phyloP scores from a whole-genome alignment of 306 rosid species.

The Myrica gale region DNA sequence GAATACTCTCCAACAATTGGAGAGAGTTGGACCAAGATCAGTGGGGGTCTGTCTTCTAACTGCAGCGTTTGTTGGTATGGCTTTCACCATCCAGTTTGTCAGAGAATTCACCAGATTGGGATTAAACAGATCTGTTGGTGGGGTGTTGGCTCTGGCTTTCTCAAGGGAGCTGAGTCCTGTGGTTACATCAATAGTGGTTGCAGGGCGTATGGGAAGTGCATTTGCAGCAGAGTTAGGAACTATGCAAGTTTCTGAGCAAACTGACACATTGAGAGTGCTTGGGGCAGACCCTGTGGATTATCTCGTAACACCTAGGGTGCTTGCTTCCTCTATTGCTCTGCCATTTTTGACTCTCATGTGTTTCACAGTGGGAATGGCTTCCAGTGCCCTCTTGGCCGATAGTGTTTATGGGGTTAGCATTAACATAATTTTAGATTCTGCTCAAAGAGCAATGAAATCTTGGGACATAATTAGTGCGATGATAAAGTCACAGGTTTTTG shows the following conservation, averaged over 20 bases:
- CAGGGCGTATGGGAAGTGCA: conserved; percentile 95
- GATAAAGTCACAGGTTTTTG: conserved; percentile 93
- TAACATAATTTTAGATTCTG: conserved; percentile 90
- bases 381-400: conserved; percentile 87
- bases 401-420: conserved; percentile 82
- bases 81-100: conserved; percentile 88
- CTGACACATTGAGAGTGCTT: conserved; percentile 83
- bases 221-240: conserved; percentile 97
- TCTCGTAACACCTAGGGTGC: conserved; percentile 89
- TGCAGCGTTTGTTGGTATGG: conserved; percentile 96
- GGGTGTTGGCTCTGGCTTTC: conserved; percentile 93
- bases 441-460: conserved; percentile 66
- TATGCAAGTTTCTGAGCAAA: conserved; percentile 99
- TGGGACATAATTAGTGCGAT: conserved; percentile 93
- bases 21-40: conserved; percentile 89
- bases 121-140: conserved; percentile 87
- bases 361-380: conserved; percentile 84
- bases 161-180: conserved; percentile 97
- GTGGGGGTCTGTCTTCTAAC: conserved; percentile 93
- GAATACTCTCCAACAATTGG: conserved; percentile 87
- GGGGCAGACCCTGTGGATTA: conserved; percentile 90
- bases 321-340: conserved; percentile 72
- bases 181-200: conserved; percentile 84
- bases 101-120: conserved; percentile 93
- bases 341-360: conserved; percentile 86